These are phyloP conservation scores for Sarcomyxa edulis DNA, from an alignment of 768 basidiomycete genomes.

Conservation along the genomic window DNA sequence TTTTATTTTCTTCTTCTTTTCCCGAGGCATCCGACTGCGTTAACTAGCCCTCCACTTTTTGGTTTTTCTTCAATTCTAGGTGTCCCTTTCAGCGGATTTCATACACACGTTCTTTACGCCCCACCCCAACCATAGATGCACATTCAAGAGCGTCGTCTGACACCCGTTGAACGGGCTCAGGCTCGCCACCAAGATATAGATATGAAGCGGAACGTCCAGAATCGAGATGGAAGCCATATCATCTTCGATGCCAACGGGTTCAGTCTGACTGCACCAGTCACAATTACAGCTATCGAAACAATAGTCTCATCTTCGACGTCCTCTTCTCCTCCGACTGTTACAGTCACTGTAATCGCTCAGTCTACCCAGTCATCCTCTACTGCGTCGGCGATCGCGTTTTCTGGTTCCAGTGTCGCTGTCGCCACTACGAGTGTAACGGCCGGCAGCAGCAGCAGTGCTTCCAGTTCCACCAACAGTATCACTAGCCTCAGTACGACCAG, in stretches of 20 bases:
- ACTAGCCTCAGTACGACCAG: neutral
- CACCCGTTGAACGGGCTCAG: conserved; percentile 9
- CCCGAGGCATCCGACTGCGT: no score
- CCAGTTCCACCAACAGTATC: neutral
- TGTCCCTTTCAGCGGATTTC: neutral
- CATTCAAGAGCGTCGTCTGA: conserved; percentile 3
- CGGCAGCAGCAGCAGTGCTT: neutral
- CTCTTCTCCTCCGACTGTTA: neutral
- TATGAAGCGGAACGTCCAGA: conserved; percentile 5
- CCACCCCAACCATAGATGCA: conserved; percentile 4
- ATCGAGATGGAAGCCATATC: neutral
- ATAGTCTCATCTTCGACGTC: neutral
- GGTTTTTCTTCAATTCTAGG: no score
- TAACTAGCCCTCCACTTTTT: no score
- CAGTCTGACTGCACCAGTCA: conserved; percentile 9
- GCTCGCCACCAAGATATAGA: conserved; percentile 4
- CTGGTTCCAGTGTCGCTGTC: no score
- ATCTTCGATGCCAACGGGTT: neutral
- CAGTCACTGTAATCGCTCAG: neutral
- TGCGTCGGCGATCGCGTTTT: neutral
- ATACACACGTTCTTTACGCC: neutral
- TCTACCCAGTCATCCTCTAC: neutral
- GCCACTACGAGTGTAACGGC: no score
- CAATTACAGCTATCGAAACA: no score
- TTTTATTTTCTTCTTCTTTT: no score